Evolutionary conservation across 2,329 filamentous ascomycete genomes (phyloP).

Genomic region (Ophioceras dolichostomum): DNA sequence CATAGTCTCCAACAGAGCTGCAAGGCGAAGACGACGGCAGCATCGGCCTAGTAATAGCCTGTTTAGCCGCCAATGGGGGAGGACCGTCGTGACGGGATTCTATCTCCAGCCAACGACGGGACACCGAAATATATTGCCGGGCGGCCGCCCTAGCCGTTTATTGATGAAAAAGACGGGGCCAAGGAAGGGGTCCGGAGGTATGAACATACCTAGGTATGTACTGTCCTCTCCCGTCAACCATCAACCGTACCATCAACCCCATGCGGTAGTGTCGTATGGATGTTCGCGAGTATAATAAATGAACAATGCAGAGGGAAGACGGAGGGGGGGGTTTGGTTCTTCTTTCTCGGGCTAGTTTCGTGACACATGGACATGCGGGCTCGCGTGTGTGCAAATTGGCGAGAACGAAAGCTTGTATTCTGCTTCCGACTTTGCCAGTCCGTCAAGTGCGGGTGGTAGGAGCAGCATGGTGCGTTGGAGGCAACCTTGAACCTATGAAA

Average conservation of each 20-base stretch:
- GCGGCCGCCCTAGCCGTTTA: too few relatives aligned
- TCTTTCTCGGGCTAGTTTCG: too few relatives aligned
- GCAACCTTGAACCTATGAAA: neutral
- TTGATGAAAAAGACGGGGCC: too few relatives aligned
- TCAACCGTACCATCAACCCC: too few relatives aligned
- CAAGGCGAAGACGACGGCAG: too few relatives aligned
- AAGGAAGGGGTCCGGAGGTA: neutral
- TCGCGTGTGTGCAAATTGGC: too few relatives aligned
- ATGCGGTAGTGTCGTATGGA: too few relatives aligned
- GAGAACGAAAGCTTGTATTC: neutral
- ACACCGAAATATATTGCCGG: too few relatives aligned
- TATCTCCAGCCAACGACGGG: neutral
- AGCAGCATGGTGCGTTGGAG: neutral
- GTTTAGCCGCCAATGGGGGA: neutral
- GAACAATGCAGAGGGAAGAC: too few relatives aligned
- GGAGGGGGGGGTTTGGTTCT: too few relatives aligned
- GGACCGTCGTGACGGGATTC: neutral
- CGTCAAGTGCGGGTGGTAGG: neutral
- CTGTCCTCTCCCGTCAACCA: too few relatives aligned
- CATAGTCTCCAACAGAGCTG: too few relatives aligned
- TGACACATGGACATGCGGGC: neutral
- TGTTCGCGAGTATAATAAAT: neutral
- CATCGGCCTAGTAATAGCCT: neutral
- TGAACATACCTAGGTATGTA: neutral
- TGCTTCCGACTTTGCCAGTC: neutral